Base-by-base conservation (phyloP, 2,329 filamentous ascomycete genomes). In the Ophiostoma ips region DNA sequence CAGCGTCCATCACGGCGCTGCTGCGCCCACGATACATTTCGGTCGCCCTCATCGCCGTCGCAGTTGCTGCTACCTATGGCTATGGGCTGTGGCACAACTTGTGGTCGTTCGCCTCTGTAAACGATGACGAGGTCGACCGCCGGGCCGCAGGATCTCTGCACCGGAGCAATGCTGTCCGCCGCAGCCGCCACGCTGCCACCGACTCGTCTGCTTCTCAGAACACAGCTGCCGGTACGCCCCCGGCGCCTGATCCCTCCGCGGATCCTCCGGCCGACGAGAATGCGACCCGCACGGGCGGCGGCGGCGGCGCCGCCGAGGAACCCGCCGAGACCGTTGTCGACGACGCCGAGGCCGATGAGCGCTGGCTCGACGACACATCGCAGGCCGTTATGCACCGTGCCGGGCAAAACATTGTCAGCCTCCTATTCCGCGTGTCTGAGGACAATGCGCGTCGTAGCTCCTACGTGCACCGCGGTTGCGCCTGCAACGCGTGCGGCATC, bases 341-440 rank as follows among this genome's bases (percentile, higher is more conserved):
- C 28, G 61, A 63, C 44, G 59, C 54, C 13, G 58, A 62, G 30
- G 64, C 66, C 4, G 70, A 73, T 47, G 70, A 73, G 48, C 71
- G 74, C 13, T 43, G 52, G 73, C 75, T 68, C 63, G 71, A 74
- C 53, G 72, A 75, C 19, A 59, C 62, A 50, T 62, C 37, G 15
- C 62, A 63, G 50, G 63, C 68, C 50, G 62, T 16, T 3, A 10
- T 68, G 31, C 70, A 71, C 53, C 71, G 72, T 51, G 75, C 69
- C 33, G 86, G 85, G 7, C 85, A 92, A 60, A 89, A 88, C 53
- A 80, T 94, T 46, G 83, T 94, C 43, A 86, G 81, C 54, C 71
- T 95, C 2, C 72, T 96, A 1, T 96, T 95, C 62, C 79, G 89
- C 52, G 94, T 96, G 44, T 94, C 89, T 0, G 89, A 95, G 64